Base-by-base conservation (phyloP, 345 rosid genomes). In the Murraya koenigii region DNA sequence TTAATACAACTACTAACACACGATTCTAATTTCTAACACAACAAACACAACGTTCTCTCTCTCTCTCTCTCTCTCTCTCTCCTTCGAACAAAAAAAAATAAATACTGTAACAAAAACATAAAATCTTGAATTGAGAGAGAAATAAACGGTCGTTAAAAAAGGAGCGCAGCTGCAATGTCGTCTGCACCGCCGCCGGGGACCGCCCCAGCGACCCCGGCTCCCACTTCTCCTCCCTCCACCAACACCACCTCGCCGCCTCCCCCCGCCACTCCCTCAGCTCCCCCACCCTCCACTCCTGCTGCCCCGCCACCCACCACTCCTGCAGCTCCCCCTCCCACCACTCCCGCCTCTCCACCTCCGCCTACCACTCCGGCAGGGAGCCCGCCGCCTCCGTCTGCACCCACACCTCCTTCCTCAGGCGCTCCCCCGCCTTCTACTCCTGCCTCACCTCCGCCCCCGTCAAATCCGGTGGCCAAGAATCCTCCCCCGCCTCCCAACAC, bases 201-300 rank as follows among this genome's bases (percentile, higher is more conserved):
- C 39, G 35, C 87, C 82, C 58, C 85, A 2, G 23, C 81, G 8
- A 26, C 87, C 23, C 82, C 86, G 11, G 79, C 91, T 20, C 75
- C 90, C 15, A 49, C 82, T 13, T 8, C 82, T n/a, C 69, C 78
- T 1, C 83, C 82, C 1, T 26, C 91, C 0, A 3, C 87, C 7
- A 32, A 91, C 2, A 4, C 92, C 9, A 20, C 88, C 0, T 56
- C 94, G 13, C 79, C 87, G 5, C 85, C 93, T n/a, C 72, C 90
- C 0, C 49, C 82, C 6, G 30, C 89, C 1, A 33, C 91, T 33
- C 39, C 90, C 0, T 62, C 86, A 3, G 68, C 91, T 1, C 81
- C 91, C 0, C 77, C 93, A 7, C 19, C 89, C n/a, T 13, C 47
- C 47, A 19, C 86, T 10, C 22, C 86, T 0, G 58, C 89, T 0